phyloP scores from a whole-genome alignment of 163 green algal genomes.

The Chlorella variabilis region DNA sequence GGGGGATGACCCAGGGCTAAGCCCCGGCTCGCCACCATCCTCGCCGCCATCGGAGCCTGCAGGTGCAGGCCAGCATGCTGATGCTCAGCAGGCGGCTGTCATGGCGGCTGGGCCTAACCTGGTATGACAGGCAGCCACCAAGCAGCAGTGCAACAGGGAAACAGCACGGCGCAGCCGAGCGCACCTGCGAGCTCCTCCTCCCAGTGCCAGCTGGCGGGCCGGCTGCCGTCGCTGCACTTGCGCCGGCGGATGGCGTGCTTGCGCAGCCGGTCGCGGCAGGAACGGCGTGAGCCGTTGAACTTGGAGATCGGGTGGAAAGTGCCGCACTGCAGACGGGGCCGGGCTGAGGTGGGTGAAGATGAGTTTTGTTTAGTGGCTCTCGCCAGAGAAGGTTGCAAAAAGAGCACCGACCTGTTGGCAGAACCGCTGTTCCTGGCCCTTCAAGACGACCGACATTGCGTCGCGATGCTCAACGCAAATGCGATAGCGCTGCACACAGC shows the following conservation, averaged over 20 bases:
- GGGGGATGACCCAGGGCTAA: no score
- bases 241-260: constrained; percentile 28
- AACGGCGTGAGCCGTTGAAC: constrained; percentile 9
- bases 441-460: not conserved
- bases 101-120: no score
- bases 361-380: no score
- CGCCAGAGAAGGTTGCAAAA: no score
- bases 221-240: not conserved
- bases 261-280: constrained; percentile 25
- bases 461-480: constrained; percentile 6
- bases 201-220: not conserved
- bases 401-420: constrained; percentile 27
- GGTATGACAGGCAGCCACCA: no score
- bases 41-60: no score
- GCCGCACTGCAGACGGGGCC: constrained; percentile 25
- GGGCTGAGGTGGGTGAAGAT: not conserved
- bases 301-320: constrained; percentile 14
- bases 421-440: not conserved
- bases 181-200: no score
- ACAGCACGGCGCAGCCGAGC: no score
- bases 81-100: no score
- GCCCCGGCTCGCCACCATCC: no score
- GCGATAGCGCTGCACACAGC: constrained; percentile 6
- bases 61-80: no score
- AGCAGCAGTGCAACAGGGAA: no score